phyloP scores from a whole-genome alignment of 306 rosid genomes.

The Pueraria montana region DNA sequence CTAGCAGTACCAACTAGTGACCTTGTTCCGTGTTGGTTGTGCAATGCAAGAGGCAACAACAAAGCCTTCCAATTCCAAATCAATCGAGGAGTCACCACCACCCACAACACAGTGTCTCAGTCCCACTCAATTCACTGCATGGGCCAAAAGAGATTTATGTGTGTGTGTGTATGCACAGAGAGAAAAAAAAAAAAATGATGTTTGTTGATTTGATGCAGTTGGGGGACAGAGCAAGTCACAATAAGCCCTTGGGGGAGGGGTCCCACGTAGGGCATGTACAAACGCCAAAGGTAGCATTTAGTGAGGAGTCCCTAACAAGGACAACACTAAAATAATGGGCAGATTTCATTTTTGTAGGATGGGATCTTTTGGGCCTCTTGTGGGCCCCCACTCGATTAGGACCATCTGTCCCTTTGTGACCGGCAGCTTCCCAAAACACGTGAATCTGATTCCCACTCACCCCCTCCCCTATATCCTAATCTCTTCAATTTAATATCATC shows the following conservation, averaged over 20 bases:
- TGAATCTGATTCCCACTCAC: conserved; percentile 76
- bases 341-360: conserved; percentile 51
- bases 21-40: conserved; percentile 32
- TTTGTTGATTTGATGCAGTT: conserved; percentile 45
- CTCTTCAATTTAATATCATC: conserved; percentile 6
- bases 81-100: conserved; percentile 3
- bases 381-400: conserved; percentile 63
- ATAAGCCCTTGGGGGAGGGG: conserved; percentile 20
- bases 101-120: too few species aligned
- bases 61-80: conserved; percentile 26
- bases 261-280: conserved; percentile 52
- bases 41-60: not conserved
- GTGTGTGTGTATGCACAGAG: too few species aligned
- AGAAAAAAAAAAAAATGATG: not conserved
- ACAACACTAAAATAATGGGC: conserved; percentile 64
- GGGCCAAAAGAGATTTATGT: too few species aligned
- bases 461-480: not conserved
- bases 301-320: conserved; percentile 56
- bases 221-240: conserved; percentile 44
- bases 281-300: conserved; percentile 66
- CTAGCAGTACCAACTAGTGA: not conserved
- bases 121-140: not conserved
- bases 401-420: conserved; percentile 87
- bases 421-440: conserved; percentile 81
- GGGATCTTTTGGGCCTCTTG: conserved; percentile 55